Percentiles rank a stretch among this genome's conserved stretches.
Conservation (phyloP, 1,139 yeast genomes). For the Debaryomyces fabryi region DNA sequence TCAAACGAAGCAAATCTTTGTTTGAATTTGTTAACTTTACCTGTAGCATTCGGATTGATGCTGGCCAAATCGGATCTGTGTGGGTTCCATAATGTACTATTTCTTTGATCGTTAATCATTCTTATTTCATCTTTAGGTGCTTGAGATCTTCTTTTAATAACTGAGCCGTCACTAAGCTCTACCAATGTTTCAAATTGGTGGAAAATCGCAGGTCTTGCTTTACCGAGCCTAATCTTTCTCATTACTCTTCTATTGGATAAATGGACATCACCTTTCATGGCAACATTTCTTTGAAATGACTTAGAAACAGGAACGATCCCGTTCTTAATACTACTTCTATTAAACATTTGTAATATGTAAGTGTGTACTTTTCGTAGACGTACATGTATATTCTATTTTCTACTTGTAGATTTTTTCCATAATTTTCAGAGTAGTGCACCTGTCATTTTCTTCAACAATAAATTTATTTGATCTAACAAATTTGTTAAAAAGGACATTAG, state of each 20-base stretch:
- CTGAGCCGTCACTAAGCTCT: conserved; percentile 92
- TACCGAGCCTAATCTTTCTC: conserved; percentile 65
- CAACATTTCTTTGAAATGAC: conserved; percentile 25
- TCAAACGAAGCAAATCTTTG: conserved; percentile 65
- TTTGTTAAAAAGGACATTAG: conserved; percentile 4
- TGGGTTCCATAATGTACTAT: conserved; percentile 85
- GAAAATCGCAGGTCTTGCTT: conserved; percentile 90
- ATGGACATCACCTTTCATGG: conserved; percentile 43
- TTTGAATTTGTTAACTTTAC: conserved; percentile 83
- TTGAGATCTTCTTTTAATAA: conserved; percentile 78
- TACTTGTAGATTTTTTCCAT: conserved; percentile 3
- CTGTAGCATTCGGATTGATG: conserved; percentile 80
- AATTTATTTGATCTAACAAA: conserved; percentile 8
- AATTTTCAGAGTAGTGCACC: conserved; percentile 7
- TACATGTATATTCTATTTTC: background rate
- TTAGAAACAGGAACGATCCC: conserved; percentile 11
- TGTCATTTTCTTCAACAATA: conserved; percentile 5
- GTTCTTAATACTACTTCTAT: background rate
- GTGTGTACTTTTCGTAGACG: background rate
- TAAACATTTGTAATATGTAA: background rate
- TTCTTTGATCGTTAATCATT: conserved; percentile 87
- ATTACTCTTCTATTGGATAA: conserved; percentile 55
- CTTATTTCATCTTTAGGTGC: conserved; percentile 87
- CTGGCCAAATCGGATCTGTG: conserved; percentile 75
- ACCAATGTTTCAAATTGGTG: conserved; percentile 85